Percentiles rank a stretch among this genome's conserved stretches.
phyloP scores from a whole-genome alignment of 2,329 filamentous ascomycete species.

The Teratosphaeria zuluensis region DNA sequence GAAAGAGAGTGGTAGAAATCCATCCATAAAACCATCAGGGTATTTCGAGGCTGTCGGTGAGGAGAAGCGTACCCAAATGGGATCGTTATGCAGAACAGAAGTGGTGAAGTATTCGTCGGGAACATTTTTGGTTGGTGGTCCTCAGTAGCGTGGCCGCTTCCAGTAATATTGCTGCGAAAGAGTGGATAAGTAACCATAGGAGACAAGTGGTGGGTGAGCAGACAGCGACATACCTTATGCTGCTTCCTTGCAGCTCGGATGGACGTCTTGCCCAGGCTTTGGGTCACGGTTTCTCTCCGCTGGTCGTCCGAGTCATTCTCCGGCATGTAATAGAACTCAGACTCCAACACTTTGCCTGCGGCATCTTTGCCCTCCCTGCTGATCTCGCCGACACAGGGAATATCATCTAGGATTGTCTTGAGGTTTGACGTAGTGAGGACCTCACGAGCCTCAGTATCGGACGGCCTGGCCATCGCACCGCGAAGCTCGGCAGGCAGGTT shows the following conservation, averaged over 20 bases:
- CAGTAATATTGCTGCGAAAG: conserved; percentile 59
- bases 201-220: background rate
- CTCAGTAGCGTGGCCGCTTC: conserved; percentile 46
- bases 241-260: conserved; percentile 85
- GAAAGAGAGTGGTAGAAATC: background rate
- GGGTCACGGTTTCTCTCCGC: conserved; percentile 71
- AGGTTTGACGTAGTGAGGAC: conserved; percentile 53
- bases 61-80: background rate
- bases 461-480: conserved; percentile 22
- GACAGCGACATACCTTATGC: conserved; percentile 66
- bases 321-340: conserved; percentile 93
- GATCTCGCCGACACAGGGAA: conserved; percentile 78
- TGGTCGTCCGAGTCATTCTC: conserved; percentile 74
- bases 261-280: conserved; percentile 79
- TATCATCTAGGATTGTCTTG: conserved; percentile 60
- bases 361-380: conserved; percentile 88
- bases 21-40: background rate
- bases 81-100: conserved; percentile 4
- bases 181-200: background rate
- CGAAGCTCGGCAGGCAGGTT: conserved; percentile 62
- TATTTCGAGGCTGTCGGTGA: background rate
- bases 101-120: background rate
- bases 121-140: background rate
- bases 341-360: conserved; percentile 84
- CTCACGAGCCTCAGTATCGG: conserved; percentile 17